Evolutionary conservation across 441 rosid species (phyloP).

Genomic region (Erodium texanum): DNA sequence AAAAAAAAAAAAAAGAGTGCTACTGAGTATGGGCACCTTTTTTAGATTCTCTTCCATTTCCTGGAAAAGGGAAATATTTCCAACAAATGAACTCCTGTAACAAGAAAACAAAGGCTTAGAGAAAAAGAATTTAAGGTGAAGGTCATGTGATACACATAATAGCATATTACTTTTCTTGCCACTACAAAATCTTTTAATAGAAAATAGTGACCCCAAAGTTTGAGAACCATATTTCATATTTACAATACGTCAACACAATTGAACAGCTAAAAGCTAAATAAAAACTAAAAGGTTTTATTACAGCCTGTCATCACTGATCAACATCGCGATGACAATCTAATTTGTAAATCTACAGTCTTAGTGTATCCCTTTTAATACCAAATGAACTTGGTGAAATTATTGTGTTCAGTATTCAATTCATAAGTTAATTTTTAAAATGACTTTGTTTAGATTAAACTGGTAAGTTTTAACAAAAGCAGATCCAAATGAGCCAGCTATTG

Average conservation of each 20-base stretch:
- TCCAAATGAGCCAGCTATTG: not conserved
- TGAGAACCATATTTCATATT: not conserved
- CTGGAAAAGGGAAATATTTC: slow-evolving; percentile 58
- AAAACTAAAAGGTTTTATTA: slow-evolving; percentile 4
- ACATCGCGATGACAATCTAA: not conserved
- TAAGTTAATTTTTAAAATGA: slow-evolving; percentile 9
- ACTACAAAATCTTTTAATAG: not conserved
- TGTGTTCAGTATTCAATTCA: not conserved
- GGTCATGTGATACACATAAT: not conserved
- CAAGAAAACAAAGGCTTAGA: slow-evolving; percentile 3
- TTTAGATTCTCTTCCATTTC: slow-evolving; percentile 70
- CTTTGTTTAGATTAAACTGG: slow-evolving; percentile 4
- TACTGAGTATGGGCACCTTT: slow-evolving; percentile 36
- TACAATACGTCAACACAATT: not conserved
- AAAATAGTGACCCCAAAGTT: slow-evolving; percentile 4
- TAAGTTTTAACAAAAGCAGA: not conserved
- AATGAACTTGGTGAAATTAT: slow-evolving; percentile 2
- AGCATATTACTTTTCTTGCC: not conserved
- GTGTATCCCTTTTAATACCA: slow-evolving; percentile 4
- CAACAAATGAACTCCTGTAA: slow-evolving; percentile 76
- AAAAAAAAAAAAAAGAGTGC: slow-evolving; percentile 4
- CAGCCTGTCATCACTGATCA: not conserved
- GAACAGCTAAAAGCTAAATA: not conserved
- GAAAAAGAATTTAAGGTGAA: not conserved
- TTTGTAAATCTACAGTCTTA: slow-evolving; percentile 4